phyloP scores from a whole-genome alignment of 2,329 filamentous ascomycete species.

The Alternaria longipes region DNA sequence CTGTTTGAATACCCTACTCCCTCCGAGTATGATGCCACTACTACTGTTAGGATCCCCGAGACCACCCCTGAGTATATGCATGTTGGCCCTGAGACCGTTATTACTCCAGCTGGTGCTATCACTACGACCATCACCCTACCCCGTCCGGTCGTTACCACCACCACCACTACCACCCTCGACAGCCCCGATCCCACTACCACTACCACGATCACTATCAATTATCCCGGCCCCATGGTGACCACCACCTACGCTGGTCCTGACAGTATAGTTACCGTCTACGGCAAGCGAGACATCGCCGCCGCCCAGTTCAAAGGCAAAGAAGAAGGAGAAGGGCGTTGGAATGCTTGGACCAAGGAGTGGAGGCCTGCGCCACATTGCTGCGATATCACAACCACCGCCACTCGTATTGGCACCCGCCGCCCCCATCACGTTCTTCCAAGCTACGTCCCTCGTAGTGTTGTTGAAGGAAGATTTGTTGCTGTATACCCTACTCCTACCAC shows the following conservation, averaged over 20 bases:
- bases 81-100: not conserved
- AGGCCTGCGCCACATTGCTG: not conserved
- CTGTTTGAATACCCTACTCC: not conserved
- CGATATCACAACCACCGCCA: not conserved
- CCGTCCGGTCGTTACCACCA: not conserved
- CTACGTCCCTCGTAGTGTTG: not conserved
- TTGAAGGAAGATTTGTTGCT: not conserved
- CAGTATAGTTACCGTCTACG: not conserved
- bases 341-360: not conserved
- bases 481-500: not conserved
- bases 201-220: not conserved
- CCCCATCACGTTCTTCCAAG: not conserved
- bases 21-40: not conserved
- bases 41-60: not conserved
- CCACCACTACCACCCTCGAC: not conserved
- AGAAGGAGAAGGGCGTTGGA: not conserved
- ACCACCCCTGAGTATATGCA: not conserved
- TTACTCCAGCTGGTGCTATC: not conserved
- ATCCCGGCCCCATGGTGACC: not conserved
- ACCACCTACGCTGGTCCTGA: not conserved
- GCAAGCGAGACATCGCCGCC: not conserved
- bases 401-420: not conserved
- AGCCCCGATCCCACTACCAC: not conserved
- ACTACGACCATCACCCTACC: not conserved
- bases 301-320: not conserved